Percentiles rank a stretch among this genome's conserved stretches.
Conservation (phyloP, 1,284 basidiomycete genomes). For the Leccinum griseonigrum region DNA sequence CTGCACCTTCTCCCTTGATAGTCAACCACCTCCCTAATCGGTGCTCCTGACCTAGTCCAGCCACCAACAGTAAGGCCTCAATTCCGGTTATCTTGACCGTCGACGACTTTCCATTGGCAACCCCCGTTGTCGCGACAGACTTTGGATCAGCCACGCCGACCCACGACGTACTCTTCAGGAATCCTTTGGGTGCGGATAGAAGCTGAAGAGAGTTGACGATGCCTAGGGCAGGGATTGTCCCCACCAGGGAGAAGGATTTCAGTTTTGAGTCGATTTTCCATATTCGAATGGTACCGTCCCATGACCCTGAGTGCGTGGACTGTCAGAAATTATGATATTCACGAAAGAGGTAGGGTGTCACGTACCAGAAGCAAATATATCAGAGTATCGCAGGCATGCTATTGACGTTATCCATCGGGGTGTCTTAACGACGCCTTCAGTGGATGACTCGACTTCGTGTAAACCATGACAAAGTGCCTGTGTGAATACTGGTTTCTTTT, state of each 20-base stretch:
- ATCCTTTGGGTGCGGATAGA: conserved; percentile 56
- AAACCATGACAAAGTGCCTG: conserved; percentile 86
- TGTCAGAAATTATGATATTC: conserved; percentile 4
- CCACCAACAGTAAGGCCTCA: conserved; percentile 64
- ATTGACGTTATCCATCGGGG: conserved; percentile 92
- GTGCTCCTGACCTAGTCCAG: conserved; percentile 85
- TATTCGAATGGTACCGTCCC: conserved; percentile 84
- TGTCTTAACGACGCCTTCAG: conserved; percentile 70
- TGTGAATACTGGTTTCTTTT: conserved; percentile 95
- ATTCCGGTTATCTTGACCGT: conserved; percentile 24
- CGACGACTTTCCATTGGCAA: conserved; percentile 8
- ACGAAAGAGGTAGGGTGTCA: conserved; percentile 3
- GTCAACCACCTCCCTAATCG: conserved; percentile 87
- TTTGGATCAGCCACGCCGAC: background rate
- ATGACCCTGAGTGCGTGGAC: conserved; percentile 64
- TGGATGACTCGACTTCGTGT: conserved; percentile 64
- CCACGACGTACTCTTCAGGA: conserved; percentile 30
- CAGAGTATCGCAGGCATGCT: conserved; percentile 81
- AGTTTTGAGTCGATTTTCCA: conserved; percentile 85
- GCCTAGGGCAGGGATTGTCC: conserved; percentile 65
- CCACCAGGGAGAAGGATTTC: conserved; percentile 71
- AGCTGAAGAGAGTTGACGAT: conserved; percentile 92
- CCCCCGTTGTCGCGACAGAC: background rate
- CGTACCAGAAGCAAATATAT: conserved; percentile 87
- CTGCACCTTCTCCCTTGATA: conserved; percentile 64